Percentiles rank a stretch among this genome's conserved stretches.
Evolutionary conservation across 2,329 filamentous ascomycete genomes (phyloP).

Genomic region (Penicillium sp.): DNA sequence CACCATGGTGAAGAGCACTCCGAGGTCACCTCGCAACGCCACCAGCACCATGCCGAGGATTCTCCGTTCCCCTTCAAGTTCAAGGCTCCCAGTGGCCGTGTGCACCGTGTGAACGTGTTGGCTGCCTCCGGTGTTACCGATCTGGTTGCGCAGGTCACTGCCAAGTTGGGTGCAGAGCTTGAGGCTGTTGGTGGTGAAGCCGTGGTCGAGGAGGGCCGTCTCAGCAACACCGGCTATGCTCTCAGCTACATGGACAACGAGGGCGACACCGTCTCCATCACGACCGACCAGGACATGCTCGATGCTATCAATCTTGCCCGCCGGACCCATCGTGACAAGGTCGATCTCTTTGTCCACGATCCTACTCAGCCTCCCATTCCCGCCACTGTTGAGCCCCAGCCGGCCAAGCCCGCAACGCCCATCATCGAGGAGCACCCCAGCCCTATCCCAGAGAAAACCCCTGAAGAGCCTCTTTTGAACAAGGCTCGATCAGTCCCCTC

Average conservation of each 20-base stretch:
- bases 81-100: conserved; percentile 91
- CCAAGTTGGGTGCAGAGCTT: conserved; percentile 79
- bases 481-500: conserved; percentile 46
- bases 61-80: conserved; percentile 96
- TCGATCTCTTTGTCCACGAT: conserved; percentile 94
- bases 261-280: conserved; percentile 94
- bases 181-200: conserved; percentile 79
- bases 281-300: conserved; percentile 84
- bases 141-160: conserved; percentile 69
- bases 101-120: conserved; percentile 83
- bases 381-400: conserved; percentile 57
- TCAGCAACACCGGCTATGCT: conserved; percentile 75
- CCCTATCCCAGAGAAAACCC: conserved; percentile 52
- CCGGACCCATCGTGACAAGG: conserved; percentile 76
- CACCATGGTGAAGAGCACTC: conserved; percentile 80
- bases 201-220: conserved; percentile 69
- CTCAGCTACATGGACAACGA: conserved; percentile 96
- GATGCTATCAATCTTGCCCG: conserved; percentile 85
- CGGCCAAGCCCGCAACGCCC: conserved; percentile 51
- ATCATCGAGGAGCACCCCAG: conserved; percentile 45
- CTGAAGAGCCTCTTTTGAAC: conserved; percentile 39
- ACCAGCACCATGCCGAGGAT: conserved; percentile 60
- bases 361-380: conserved; percentile 81
- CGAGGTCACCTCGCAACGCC: conserved; percentile 57
- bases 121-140: conserved; percentile 75